phyloP scores from a whole-genome alignment of 129 eudicot species.

The Pittosporum tobira region DNA sequence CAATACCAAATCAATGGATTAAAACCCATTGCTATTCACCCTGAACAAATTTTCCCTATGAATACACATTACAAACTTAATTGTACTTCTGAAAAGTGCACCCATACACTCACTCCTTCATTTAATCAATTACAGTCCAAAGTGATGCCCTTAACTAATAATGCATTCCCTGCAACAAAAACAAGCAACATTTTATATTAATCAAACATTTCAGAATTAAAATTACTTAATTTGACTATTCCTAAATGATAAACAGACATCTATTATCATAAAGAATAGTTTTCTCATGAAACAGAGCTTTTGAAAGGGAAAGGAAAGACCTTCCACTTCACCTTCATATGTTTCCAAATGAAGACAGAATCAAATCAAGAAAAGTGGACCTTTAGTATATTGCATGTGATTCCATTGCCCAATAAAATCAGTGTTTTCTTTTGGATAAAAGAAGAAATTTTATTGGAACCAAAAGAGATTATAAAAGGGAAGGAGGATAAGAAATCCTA shows the following conservation, averaged over 20 bases:
- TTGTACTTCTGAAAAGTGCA: neutral
- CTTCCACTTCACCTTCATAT: neutral
- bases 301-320: neutral
- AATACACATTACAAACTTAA: neutral
- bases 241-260: neutral
- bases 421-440: no score
- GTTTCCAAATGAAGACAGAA: no score
- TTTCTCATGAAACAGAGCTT: no score
- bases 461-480: no score
- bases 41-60: neutral
- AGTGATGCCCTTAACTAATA: neutral
- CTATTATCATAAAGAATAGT: no score
- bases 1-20: no score
- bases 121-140: neutral
- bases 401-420: no score
- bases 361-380: no score
- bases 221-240: neutral
- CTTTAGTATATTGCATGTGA: no score
- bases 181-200: neutral
- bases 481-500: no score
- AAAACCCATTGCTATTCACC: neutral
- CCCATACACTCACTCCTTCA: neutral
- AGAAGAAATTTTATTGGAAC: no score
- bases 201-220: neutral
- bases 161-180: neutral